Base-by-base conservation (phyloP, 192 early-diverging fungal species). In the Spinellus fusiger region DNA sequence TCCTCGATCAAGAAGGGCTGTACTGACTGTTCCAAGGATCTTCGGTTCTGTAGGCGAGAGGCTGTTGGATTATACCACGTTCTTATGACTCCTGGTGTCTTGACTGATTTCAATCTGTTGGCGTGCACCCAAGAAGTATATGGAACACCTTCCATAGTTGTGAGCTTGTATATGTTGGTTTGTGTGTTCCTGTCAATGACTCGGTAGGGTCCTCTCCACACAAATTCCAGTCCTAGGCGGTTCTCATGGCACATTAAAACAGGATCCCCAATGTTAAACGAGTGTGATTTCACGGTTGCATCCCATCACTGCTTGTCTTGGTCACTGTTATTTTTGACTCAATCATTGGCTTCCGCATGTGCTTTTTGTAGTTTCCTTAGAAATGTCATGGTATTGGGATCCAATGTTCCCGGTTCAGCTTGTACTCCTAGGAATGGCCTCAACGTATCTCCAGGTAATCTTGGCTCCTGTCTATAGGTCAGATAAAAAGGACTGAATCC, bases 191-290 rank as follows among this genome's bases (percentile, higher is more conserved):
- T 26, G 49, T 31, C 22, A 65, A 34, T n/a, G 54, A n/a, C n/a
- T n/a, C n/a, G n/a, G n/a, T n/a, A n/a, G n/a, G n/a, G n/a, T n/a
- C 69, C 62, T 58, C 64, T 4, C 49, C 32, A 33, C 50, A 31
- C 1, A 50, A 1, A 12, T 47, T 3, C 5, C 48, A n/a, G 20
- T 16, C 4, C 6, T 5, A 35, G 20, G 12, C 22, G 10, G 9
- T 59, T 47, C 48, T 25, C 29, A 47, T n/a, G 25, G 40, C 34
- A 5, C n/a, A 3, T 25, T 57, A 49, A 34, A 56, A 53, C 7
- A 51, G 52, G 35, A 9, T 37, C 35, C 5, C 35, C 35, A 37
- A 37, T 37, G 13, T 5, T 9, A 37, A 37, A 37, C 13, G 5
- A 13, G 13, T 37, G 35, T 37, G 35, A 13, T 1, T 49, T n/a